These are phyloP conservation scores for Zymoseptoria brevis DNA, from an alignment of 2,329 filamentous ascomycete species.

Conservation along the genomic window DNA sequence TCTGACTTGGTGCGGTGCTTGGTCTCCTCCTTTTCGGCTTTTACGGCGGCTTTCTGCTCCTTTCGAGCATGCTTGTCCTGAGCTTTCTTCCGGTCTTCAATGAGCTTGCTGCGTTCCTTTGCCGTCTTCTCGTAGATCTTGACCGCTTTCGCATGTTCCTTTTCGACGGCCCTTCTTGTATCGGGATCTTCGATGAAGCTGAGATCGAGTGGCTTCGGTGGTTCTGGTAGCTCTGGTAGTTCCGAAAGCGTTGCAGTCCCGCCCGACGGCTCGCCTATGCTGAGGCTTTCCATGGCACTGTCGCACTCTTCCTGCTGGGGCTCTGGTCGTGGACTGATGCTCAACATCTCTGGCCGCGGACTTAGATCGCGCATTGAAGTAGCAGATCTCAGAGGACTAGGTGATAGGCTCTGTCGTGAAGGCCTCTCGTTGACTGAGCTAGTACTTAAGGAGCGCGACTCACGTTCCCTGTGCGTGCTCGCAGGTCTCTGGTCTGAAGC, in stretches of 20 bases:
- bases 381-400: not conserved
- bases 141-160: constrained; percentile 54
- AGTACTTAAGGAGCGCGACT: not conserved
- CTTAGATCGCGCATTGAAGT: not conserved
- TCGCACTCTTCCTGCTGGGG: constrained; percentile 7
- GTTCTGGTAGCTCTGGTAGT: constrained; percentile 45
- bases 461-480: not conserved
- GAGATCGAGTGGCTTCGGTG: constrained; percentile 47
- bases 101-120: constrained; percentile 57
- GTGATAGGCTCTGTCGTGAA: not conserved
- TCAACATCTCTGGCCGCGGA: not conserved
- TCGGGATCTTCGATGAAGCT: constrained; percentile 55
- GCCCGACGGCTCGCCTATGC: constrained; percentile 4
- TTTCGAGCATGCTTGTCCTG: constrained; percentile 36
- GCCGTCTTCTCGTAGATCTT: constrained; percentile 60
- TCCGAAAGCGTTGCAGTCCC: constrained; percentile 19
- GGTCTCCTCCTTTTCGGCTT: constrained; percentile 22
- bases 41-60: constrained; percentile 25
- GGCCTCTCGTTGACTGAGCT: not conserved
- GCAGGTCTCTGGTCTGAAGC: not conserved
- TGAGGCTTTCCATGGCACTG: constrained; percentile 17
- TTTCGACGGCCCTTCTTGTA: constrained; percentile 59
- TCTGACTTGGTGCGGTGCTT: constrained; percentile 14
- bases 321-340: not conserved
- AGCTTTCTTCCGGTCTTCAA: constrained; percentile 56